Evolutionary conservation across 2,329 filamentous ascomycete genomes (phyloP), one percentile per base, ranked within the genome.

Genomic region (Fusarium succisae): DNA sequence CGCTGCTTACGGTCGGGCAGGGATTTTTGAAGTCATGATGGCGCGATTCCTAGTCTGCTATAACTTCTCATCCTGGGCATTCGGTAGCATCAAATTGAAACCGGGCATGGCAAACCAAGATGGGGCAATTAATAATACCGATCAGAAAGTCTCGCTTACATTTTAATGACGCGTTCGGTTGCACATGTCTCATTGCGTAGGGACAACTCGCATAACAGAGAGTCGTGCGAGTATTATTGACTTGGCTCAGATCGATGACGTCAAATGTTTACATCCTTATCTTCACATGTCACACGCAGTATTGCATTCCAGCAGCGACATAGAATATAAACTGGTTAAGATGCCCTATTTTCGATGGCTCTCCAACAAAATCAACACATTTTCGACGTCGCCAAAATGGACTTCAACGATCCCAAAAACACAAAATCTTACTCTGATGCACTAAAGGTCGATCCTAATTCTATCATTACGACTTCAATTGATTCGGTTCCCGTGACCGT

Each of bases 101-200:
- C 30, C 3, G 2, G 11, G n/a, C 0, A 20, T 3, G 7, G 11
- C 10, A 28, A 22, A 54, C 8, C 1, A 18, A 2, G 4, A 39
- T 7, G 5, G 1, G 4, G 20, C 24, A 55, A n/a, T 30, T 28
- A 18, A 6, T 8, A 17, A 41, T 41, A 9, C 3, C 2, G 4
- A 17, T 17, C 2, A 6, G 3, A 2, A 5, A 13, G 0, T 2
- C 10, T 5, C 10, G 8, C 24, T 22, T 28, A n/a, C 24, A 3
- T 6, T 18, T 7, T 2, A 7, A 38, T 38, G 18, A 54, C 24
- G 35, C 8, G 5, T 9, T 54, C 0, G 9, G 18, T 38, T 22
- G 18, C 24, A 10, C 14, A 28, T n/a, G 0, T 17, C 2, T 17
- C 5, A 10, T 6, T 5, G 7, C 9, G 6, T 17, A 3, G 11